A percentile compares a stretch with the other conserved stretches of the same genome.
These are phyloP conservation scores for Solanum bulbocastanum DNA, from an alignment of 257 asterid species.

Conservation along the genomic window DNA sequence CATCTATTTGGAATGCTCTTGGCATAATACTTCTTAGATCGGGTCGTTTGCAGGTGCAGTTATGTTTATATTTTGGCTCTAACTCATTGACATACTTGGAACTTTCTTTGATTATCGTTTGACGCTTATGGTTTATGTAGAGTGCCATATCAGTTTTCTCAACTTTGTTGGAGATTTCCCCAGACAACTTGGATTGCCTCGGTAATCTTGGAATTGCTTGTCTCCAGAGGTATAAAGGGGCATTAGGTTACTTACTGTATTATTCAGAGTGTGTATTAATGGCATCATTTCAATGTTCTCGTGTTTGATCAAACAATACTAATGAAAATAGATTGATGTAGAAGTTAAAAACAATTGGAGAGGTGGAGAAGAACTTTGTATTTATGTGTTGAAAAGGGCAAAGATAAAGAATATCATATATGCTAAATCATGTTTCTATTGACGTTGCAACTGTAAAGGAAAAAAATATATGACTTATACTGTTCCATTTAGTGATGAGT, in stretches of 20 bases:
- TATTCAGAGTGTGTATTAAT: neutral
- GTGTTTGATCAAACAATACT: neutral
- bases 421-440: neutral
- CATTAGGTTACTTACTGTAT: neutral
- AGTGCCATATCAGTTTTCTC: slow-evolving; percentile 84
- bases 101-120: neutral
- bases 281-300: neutral
- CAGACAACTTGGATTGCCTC: slow-evolving; percentile 83
- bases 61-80: neutral
- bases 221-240: slow-evolving; percentile 67
- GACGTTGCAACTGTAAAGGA: neutral
- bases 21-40: slow-evolving; percentile 79
- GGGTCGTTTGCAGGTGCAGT: slow-evolving; percentile 78
- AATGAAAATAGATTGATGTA: neutral
- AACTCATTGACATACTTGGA: slow-evolving; percentile 2
- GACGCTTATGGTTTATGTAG: slow-evolving; percentile 26
- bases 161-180: slow-evolving; percentile 63
- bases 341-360: neutral
- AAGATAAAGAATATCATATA: neutral
- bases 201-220: slow-evolving; percentile 90
- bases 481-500: neutral
- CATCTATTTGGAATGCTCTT: slow-evolving; percentile 78
- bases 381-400: neutral
- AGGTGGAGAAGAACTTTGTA: neutral
- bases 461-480: neutral